phyloP scores from a whole-genome alignment of 495 filamentous ascomycete genomes.

The Podospora pseudoanserina region DNA sequence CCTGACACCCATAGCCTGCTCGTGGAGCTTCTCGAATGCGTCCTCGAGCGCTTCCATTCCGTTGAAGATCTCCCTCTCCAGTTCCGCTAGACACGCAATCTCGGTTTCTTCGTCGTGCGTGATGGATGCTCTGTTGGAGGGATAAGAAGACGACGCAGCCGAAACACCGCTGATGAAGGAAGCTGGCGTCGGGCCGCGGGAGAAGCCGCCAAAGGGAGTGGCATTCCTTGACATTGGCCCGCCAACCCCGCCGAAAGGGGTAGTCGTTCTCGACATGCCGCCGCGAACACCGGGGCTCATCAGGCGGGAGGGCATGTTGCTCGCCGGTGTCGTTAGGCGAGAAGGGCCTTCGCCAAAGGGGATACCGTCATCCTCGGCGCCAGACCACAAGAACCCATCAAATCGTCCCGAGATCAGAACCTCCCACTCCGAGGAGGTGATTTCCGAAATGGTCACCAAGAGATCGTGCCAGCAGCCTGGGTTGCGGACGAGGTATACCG shows the following conservation, averaged over 20 bases:
- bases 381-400: slow-evolving; percentile 93
- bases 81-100: slow-evolving; percentile 79
- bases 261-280: slow-evolving; percentile 33
- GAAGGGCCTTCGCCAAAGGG: slow-evolving; percentile 46
- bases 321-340: slow-evolving; percentile 52
- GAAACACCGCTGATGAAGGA: slow-evolving; percentile 46
- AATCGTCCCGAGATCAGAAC: slow-evolving; percentile 94
- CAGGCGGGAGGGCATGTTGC: slow-evolving; percentile 37
- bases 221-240: slow-evolving; percentile 34
- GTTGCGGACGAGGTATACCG: slow-evolving; percentile 85
- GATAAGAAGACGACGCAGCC: slow-evolving; percentile 31
- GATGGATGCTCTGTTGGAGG: slow-evolving; percentile 50
- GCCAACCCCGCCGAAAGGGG: slow-evolving; percentile 19
- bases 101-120: slow-evolving; percentile 93
- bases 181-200: slow-evolving; percentile 45
- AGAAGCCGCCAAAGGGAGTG: slow-evolving; percentile 31
- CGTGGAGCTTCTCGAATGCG: slow-evolving; percentile 88
- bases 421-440: slow-evolving; percentile 90
- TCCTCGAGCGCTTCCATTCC: slow-evolving; percentile 95
- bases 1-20: slow-evolving; percentile 77
- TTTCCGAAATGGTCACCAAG: slow-evolving; percentile 79
- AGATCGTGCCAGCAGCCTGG: slow-evolving; percentile 73
- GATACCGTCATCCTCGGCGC: slow-evolving; percentile 64
- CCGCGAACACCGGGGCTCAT: slow-evolving; percentile 27
- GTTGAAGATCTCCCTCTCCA: slow-evolving; percentile 88